Conservation (phyloP, 306 rosid genomes). For the Clitoria ternatea region DNA sequence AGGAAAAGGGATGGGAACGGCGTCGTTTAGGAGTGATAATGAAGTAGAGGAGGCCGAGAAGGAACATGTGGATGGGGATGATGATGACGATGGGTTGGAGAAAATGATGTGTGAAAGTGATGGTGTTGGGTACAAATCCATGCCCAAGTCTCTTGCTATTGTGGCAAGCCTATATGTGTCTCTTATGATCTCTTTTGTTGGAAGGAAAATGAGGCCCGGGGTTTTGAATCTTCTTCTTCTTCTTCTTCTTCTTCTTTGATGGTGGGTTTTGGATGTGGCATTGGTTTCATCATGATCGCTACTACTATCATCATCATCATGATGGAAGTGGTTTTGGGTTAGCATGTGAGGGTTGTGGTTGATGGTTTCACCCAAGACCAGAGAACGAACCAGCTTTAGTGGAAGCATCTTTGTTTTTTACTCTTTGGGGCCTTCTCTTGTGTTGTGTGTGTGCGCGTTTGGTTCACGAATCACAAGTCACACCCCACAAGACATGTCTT, state of each 20-base stretch:
- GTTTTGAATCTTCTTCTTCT: conserved; percentile 28
- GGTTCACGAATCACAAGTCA: conserved; percentile 1
- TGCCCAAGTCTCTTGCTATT: conserved; percentile 56
- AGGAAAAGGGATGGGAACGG: conserved; percentile 68
- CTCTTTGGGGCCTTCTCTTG: not conserved
- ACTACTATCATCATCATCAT: not conserved
- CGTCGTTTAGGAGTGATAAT: conserved; percentile 27
- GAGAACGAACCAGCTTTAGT: conserved; percentile 63
- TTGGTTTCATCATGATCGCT: not conserved
- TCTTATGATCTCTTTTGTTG: conserved; percentile 49
- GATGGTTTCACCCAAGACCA: conserved; percentile 50
- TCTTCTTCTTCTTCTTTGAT: conserved; percentile 7
- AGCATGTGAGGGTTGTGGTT: conserved; percentile 39
- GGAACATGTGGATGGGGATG: conserved; percentile 33
- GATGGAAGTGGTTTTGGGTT: not conserved
- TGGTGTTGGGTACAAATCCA: conserved; percentile 58
- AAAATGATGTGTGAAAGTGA: conserved; percentile 69
- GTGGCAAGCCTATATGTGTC: conserved; percentile 57
- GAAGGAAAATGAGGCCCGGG: conserved; percentile 47
- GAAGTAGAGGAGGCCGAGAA: conserved; percentile 34
- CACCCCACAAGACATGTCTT: not conserved
- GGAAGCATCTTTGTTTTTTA: conserved; percentile 46
- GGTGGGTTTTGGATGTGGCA: not conserved
- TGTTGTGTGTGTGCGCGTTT: not conserved
- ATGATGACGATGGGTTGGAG: conserved; percentile 41